Conservation (phyloP, 768 basidiomycete species). For the Rubroboletus pulcherrimus region DNA sequence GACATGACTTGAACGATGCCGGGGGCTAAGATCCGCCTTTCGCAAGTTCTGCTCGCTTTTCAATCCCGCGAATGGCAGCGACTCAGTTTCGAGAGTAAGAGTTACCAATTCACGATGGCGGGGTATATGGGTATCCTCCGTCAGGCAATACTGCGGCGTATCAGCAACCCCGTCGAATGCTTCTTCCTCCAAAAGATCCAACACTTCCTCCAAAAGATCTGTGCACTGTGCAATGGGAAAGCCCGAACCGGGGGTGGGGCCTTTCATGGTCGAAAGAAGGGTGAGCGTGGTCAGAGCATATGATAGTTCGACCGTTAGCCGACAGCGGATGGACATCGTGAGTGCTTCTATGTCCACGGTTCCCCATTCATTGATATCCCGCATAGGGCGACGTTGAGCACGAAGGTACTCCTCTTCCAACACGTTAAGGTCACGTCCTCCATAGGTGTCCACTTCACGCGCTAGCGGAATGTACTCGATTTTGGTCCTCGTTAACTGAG, state of each 20-base stretch:
- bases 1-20: constrained; percentile 59
- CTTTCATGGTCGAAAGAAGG: constrained; percentile 74
- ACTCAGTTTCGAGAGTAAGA: constrained; percentile 53
- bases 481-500: constrained; percentile 65
- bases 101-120: constrained; percentile 68
- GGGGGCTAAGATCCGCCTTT: constrained; percentile 49
- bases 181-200: constrained; percentile 82
- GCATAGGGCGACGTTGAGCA: constrained; percentile 52
- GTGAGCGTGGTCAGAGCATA: constrained; percentile 88
- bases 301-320: constrained; percentile 78
- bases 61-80: constrained; percentile 57
- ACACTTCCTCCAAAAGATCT: constrained; percentile 80
- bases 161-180: constrained; percentile 58
- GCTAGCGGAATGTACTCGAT: constrained; percentile 85
- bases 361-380: constrained; percentile 83
- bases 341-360: constrained; percentile 88
- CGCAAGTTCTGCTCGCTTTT: constrained; percentile 44
- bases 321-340: constrained; percentile 87
- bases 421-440: constrained; percentile 73
- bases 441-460: constrained; percentile 70
- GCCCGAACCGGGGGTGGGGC: constrained; percentile 50
- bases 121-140: constrained; percentile 37
- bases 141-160: constrained; percentile 23
- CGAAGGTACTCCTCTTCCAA: constrained; percentile 60
- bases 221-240: constrained; percentile 73